Base-by-base conservation (phyloP, 305 asterid species). In the Petunia hybrid region DNA sequence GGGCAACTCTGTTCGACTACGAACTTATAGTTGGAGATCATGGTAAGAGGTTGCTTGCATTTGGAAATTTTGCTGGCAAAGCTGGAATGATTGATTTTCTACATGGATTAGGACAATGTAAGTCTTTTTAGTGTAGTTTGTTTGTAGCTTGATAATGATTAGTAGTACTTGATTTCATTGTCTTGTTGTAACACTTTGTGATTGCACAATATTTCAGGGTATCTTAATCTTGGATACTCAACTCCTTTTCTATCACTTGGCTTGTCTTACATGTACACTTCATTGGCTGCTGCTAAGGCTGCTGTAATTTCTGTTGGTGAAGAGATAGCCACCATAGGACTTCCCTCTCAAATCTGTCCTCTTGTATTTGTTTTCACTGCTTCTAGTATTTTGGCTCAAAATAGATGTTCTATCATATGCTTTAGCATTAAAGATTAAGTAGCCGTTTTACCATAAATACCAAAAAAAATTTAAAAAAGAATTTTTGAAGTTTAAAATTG, bases 241-340 rank as follows among this genome's bases (percentile, higher is more conserved):
- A 94, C 99, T 3, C 99, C 99, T 45, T 94, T 95, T 85, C 97
- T 95, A 60, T 92, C 98, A n/a, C 80, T 95, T 78, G 98, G 98
- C 55, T 81, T 92, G 73, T 95, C 98, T 31, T 95, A 94, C 89
- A 95, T 94, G 99, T 95, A 95, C 86, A 89, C 95, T 84, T 95
- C 99, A 40, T 82, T 95, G 89, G 98, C 98, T 84, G 88, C 94
- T 84, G 99, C 99, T 59, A 95, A 95, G 88, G 94, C 99, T 66
- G 99, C 99, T 0, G 93, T 95, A 22, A 95, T 95, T 78, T 91
- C 99, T 43, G 92, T 94, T 55, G 98, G 99, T 31, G 99, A 95
- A 91, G 99, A 95, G 90, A 94, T 95, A 84, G 93, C 97, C 22
- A 85, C 97, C 9, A 85, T 85, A 90, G 98, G 99, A 77, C 94